phyloP scores from a whole-genome alignment of 2,329 filamentous ascomycete species.

The Sporothrix brasiliensis region DNA sequence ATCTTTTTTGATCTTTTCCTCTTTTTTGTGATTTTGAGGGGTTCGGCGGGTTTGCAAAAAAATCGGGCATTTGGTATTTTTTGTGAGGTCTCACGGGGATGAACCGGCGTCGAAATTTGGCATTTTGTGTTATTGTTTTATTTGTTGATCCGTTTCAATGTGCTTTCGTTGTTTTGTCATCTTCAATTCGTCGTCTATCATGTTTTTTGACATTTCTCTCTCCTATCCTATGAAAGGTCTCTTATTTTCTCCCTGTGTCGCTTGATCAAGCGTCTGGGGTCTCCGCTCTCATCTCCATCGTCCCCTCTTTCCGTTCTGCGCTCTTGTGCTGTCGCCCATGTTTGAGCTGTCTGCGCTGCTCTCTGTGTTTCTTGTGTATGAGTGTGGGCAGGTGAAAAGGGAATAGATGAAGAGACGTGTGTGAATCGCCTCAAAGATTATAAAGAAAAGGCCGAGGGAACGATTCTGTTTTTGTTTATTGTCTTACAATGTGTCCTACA shows the following conservation, averaged over 20 bases:
- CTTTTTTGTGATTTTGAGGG: constrained; percentile 12
- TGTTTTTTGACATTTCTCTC: constrained; percentile 1
- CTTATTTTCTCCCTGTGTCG: constrained; percentile 4
- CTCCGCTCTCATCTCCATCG: constrained; percentile 20
- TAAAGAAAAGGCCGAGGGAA: not conserved
- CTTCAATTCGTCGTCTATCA: not conserved
- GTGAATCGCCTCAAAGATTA: no score
- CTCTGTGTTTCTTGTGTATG: not conserved
- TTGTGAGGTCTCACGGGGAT: constrained; percentile 10
- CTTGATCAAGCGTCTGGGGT: not conserved
- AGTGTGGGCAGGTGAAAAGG: not conserved
- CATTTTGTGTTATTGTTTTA: not conserved
- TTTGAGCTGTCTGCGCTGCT: not conserved
- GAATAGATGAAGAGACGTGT: not conserved
- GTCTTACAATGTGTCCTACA: constrained; percentile 1
- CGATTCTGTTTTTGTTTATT: not conserved
- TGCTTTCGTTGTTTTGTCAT: constrained; percentile 1
- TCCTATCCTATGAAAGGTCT: constrained; percentile 15
- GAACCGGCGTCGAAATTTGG: not conserved
- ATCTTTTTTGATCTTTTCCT: not conserved
- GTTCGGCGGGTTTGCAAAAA: constrained; percentile 8
- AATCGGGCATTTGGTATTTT: constrained; percentile 20
- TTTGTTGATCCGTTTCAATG: not conserved
- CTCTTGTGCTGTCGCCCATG: not conserved
- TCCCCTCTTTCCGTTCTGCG: not conserved